Evolutionary conservation across 2,329 filamentous ascomycete species (phyloP).

Genomic region (Penicillium sp.): DNA sequence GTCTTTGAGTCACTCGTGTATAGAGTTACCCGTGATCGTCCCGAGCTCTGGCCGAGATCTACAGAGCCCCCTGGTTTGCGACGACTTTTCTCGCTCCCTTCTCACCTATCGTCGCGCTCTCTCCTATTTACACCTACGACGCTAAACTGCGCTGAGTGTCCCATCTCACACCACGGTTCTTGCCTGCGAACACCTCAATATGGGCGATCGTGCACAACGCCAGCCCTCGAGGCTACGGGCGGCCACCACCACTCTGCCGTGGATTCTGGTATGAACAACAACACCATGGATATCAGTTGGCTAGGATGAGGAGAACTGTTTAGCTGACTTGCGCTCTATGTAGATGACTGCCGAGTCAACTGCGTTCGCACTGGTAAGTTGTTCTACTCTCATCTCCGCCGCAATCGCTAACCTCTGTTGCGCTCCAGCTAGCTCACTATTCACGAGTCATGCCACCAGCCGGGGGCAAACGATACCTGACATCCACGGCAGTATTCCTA

Average conservation of each 20-base stretch:
- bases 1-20: background rate
- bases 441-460: slow-evolving; percentile 87
- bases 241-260: slow-evolving; percentile 36
- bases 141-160: background rate
- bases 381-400: background rate
- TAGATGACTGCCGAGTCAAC: slow-evolving; percentile 49
- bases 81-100: background rate
- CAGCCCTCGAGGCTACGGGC: slow-evolving; percentile 36
- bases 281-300: background rate
- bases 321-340: slow-evolving; percentile 10
- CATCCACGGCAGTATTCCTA: slow-evolving; percentile 90
- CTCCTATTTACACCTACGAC: background rate
- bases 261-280: slow-evolving; percentile 41
- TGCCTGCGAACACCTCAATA: slow-evolving; percentile 16
- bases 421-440: slow-evolving; percentile 80
- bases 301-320: background rate
- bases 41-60: slow-evolving; percentile 3
- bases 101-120: background rate
- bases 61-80: slow-evolving; percentile 7
- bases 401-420: slow-evolving; percentile 12
- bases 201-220: slow-evolving; percentile 37
- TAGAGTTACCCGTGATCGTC: slow-evolving; percentile 1
- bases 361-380: slow-evolving; percentile 46
- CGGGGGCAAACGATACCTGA: slow-evolving; percentile 83
- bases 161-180: background rate